phyloP scores from a whole-genome alignment of 768 basidiomycete species.

The Coprinellus micaceus region DNA sequence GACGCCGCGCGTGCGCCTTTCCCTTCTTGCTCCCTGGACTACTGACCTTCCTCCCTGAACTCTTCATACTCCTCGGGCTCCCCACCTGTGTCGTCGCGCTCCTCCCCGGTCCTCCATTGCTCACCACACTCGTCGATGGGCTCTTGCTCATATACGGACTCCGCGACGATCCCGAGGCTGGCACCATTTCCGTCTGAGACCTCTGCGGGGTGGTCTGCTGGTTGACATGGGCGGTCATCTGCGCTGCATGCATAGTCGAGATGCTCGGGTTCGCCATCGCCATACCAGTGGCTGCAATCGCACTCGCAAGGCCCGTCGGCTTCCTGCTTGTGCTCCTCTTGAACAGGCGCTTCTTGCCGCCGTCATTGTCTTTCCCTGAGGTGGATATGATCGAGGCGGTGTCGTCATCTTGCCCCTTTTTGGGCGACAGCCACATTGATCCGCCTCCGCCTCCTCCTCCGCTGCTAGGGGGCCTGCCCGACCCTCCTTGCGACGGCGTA shows the following conservation, averaged over 20 bases:
- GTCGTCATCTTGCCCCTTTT: conserved; percentile 18
- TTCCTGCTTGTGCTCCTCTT: conserved; percentile 40
- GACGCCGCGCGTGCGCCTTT: too few species aligned
- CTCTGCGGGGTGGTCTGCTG: too few species aligned
- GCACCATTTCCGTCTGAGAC: too few species aligned
- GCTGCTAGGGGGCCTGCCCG: too few species aligned
- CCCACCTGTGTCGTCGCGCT: background rate
- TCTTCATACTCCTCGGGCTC: conserved; percentile 29
- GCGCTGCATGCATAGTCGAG: conserved; percentile 44
- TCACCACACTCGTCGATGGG: background rate
- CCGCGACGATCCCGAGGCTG: too few species aligned
- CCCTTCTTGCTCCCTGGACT: conserved; percentile 14
- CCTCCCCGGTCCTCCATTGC: conserved; percentile 1
- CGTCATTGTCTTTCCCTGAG: conserved; percentile 20
- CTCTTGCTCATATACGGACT: conserved; percentile 11
- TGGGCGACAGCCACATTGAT: conserved; percentile 9
- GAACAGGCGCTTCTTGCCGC: conserved; percentile 43
- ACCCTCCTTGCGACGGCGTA: too few species aligned
- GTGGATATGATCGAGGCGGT: conserved; percentile 22
- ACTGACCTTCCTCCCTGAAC: conserved; percentile 13
- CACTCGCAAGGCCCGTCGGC: conserved; percentile 61
- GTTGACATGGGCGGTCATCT: conserved; percentile 18
- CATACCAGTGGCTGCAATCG: conserved; percentile 62
- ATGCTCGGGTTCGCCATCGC: conserved; percentile 60
- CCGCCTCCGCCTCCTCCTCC: background rate